Evolutionary conservation across 2,329 filamentous ascomycete genomes (phyloP).

Genomic region (Aspergillus jensenii): DNA sequence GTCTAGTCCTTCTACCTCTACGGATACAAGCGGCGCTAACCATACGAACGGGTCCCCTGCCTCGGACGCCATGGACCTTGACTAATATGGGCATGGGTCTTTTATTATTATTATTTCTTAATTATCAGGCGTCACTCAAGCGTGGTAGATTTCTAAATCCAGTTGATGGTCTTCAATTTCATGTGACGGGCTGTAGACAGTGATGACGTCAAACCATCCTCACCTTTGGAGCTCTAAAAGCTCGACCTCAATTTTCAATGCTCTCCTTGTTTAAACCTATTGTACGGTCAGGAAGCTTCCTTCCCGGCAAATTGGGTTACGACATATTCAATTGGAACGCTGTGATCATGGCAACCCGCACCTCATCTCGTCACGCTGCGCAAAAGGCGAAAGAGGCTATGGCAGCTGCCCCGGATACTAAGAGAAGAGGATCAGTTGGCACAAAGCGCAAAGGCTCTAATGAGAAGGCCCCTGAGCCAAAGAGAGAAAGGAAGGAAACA

Average conservation of each 20-base stretch:
- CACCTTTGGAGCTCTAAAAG: conserved; percentile 13
- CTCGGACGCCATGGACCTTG: conserved; percentile 36
- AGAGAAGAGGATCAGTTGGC: conserved; percentile 27
- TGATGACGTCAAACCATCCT: conserved; percentile 37
- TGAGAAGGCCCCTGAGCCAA: conserved; percentile 29
- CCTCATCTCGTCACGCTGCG: conserved; percentile 45
- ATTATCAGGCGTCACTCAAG: neutral
- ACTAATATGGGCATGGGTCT: conserved; percentile 22
- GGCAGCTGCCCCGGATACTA: conserved; percentile 30
- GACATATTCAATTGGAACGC: neutral
- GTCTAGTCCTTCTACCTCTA: conserved; percentile 20
- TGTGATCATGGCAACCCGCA: conserved; percentile 32
- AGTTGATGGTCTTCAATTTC: neutral
- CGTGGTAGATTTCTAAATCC: neutral
- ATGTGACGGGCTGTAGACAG: conserved; percentile 1
- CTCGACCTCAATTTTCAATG: neutral
- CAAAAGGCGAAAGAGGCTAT: conserved; percentile 46
- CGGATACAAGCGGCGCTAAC: conserved; percentile 20
- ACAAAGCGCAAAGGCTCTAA: conserved; percentile 41
- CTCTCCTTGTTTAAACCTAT: neutral
- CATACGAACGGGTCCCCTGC: conserved; percentile 12
- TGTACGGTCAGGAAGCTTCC: neutral
- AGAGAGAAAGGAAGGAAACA: conserved; percentile 40
- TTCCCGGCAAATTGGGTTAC: neutral
- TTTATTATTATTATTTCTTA: neutral